Percentiles rank a stretch among this genome's conserved stretches.
phyloP scores from a whole-genome alignment of 2,329 filamentous ascomycete genomes.

The Calycina herbarum region DNA sequence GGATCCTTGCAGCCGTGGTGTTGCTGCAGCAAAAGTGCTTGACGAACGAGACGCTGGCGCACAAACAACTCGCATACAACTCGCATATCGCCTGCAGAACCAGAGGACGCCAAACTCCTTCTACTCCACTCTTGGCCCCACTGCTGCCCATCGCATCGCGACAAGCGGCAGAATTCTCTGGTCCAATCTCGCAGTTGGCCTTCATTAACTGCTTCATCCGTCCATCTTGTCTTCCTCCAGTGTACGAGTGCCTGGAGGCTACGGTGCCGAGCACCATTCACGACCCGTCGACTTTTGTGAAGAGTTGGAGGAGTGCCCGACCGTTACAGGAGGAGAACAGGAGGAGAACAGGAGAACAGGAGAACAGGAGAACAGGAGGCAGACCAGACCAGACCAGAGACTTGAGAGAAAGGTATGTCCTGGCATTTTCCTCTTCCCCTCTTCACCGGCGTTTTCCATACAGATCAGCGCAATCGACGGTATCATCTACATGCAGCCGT shows the following conservation, averaged over 20 bases:
- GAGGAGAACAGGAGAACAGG: too few relatives aligned
- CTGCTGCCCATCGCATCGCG: slow-evolving; percentile 12
- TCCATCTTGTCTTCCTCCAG: slow-evolving; percentile 19
- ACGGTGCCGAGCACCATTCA: slow-evolving; percentile 26
- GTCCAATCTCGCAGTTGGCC: slow-evolving; percentile 21
- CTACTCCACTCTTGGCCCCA: slow-evolving; percentile 26
- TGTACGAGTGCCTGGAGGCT: slow-evolving; percentile 27
- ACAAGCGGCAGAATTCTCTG: slow-evolving; percentile 24
- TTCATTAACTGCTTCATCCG: slow-evolving; percentile 21
- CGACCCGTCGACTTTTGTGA: background rate
- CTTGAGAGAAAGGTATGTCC: slow-evolving; percentile 16
- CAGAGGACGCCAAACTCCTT: slow-evolving; percentile 17
- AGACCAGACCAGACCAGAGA: background rate
- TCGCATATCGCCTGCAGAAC: slow-evolving; percentile 20
- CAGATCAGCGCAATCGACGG: slow-evolving; percentile 8
- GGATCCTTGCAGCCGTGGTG: slow-evolving; percentile 5
- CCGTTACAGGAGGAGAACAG: background rate
- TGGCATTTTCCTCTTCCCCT: background rate
- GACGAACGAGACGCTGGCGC: slow-evolving; percentile 12
- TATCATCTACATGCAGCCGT: slow-evolving; percentile 13
- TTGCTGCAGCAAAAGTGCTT: slow-evolving; percentile 4
- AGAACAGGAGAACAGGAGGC: background rate
- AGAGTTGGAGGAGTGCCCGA: background rate
- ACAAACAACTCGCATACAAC: too few relatives aligned
- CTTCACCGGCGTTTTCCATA: slow-evolving; percentile 7